phyloP scores from a whole-genome alignment of 2,329 filamentous ascomycete genomes.

The Macrophomina phaseolina region DNA sequence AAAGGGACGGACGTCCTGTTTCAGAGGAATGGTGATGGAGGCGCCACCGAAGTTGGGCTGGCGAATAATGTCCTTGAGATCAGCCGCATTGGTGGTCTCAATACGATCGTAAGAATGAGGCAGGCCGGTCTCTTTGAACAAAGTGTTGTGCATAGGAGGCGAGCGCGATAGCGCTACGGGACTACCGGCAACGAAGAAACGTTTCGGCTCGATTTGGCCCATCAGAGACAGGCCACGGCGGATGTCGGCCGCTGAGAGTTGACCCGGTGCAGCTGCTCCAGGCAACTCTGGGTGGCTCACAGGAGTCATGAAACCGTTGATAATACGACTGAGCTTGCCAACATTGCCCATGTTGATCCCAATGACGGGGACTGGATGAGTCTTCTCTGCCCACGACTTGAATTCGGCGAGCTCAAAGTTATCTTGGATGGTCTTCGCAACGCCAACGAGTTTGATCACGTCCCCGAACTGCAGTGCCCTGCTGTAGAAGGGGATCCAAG shows the following conservation, averaged over 20 bases:
- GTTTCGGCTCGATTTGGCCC: conserved; percentile 75
- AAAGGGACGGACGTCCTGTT: conserved; percentile 82
- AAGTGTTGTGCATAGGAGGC: conserved; percentile 84
- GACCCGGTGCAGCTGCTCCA: conserved; percentile 91
- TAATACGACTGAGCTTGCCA: conserved; percentile 86
- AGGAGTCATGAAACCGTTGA: conserved; percentile 93
- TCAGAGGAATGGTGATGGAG: conserved; percentile 94
- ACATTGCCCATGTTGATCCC: conserved; percentile 92
- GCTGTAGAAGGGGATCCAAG: conserved; percentile 91
- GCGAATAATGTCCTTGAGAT: conserved; percentile 69
- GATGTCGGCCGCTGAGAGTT: conserved; percentile 89
- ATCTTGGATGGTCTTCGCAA: conserved; percentile 76
- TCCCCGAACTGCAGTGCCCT: conserved; percentile 87
- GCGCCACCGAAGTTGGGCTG: conserved; percentile 83
- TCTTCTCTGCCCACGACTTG: conserved; percentile 73
- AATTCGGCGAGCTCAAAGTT: conserved; percentile 87
- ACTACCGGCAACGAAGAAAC: conserved; percentile 87
- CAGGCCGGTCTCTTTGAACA: conserved; percentile 78
- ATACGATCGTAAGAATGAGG: conserved; percentile 80
- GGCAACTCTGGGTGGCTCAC: conserved; percentile 90
- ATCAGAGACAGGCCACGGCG: conserved; percentile 77
- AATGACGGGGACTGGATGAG: conserved; percentile 84
- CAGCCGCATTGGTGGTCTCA: conserved; percentile 71
- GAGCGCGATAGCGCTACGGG: conserved; percentile 84
- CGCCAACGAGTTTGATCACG: conserved; percentile 90